Percentiles rank a stretch among this genome's conserved stretches.
phyloP scores from a whole-genome alignment of 2,329 filamentous ascomycete genomes.

The Aspergillus carbonarius region DNA sequence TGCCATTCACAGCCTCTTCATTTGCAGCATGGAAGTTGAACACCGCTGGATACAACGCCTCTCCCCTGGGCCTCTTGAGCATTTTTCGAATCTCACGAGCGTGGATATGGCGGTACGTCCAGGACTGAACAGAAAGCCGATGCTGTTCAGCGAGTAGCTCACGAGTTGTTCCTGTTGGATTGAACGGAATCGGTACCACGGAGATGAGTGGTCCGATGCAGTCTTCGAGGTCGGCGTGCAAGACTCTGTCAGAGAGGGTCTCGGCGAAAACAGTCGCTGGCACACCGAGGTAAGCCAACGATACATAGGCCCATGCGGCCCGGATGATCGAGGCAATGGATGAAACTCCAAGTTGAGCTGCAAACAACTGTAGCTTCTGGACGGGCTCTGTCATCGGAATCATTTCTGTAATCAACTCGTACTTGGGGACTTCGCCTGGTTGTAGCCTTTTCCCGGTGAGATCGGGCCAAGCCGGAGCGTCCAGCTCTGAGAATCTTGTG shows the following conservation, averaged over 20 bases:
- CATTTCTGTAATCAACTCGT: slow-evolving; percentile 21
- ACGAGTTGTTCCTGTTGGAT: slow-evolving; percentile 22
- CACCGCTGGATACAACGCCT: slow-evolving; percentile 33
- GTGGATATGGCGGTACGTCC: slow-evolving; percentile 30
- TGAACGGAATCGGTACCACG: slow-evolving; percentile 35
- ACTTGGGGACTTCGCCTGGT: slow-evolving; percentile 12
- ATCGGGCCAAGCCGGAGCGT: slow-evolving; percentile 29
- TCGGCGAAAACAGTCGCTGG: slow-evolving; percentile 32
- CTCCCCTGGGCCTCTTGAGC: slow-evolving; percentile 24
- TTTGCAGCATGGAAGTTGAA: slow-evolving; percentile 32
- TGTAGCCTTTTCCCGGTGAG: slow-evolving; percentile 22
- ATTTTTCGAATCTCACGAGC: slow-evolving; percentile 31
- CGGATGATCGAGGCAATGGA: slow-evolving; percentile 32
- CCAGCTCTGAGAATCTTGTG: slow-evolving; percentile 21
- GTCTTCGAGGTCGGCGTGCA: slow-evolving; percentile 27
- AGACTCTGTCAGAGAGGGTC: slow-evolving; percentile 32
- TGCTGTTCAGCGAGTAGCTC: slow-evolving; percentile 28
- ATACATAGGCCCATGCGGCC: slow-evolving; percentile 31
- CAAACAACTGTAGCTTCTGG: slow-evolving; percentile 19
- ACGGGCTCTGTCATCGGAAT: slow-evolving; percentile 15
- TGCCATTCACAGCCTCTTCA: slow-evolving; percentile 1
- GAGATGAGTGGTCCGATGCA: slow-evolving; percentile 34
- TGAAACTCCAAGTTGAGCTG: slow-evolving; percentile 25
- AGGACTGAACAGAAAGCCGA: slow-evolving; percentile 24
- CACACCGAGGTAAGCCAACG: slow-evolving; percentile 27